Evolutionary conservation across 306 rosid species (phyloP).

Genomic region (Gynostemma pentaphyllum): DNA sequence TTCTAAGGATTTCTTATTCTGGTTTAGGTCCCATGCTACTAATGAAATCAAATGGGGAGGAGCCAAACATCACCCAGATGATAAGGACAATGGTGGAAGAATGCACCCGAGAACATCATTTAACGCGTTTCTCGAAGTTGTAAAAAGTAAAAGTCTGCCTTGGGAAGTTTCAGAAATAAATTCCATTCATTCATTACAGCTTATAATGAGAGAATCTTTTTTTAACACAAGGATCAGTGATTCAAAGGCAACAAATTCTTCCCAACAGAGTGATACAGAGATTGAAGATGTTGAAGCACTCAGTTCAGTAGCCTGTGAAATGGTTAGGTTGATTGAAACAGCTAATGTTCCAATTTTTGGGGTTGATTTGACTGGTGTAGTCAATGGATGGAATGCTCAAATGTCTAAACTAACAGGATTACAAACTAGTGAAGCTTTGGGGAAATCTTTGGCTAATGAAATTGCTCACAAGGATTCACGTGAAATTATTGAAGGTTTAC

Average conservation of each 20-base stretch:
- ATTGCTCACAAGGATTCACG: constrained; percentile 47
- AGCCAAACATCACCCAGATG: constrained; percentile 72
- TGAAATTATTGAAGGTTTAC: constrained; percentile 23
- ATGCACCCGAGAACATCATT: constrained; percentile 76
- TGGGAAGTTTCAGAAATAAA: constrained; percentile 77
- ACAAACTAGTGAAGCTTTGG: constrained; percentile 39
- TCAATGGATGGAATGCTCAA: constrained; percentile 82
- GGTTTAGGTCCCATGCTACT: constrained; percentile 73
- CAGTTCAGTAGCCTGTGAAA: constrained; percentile 65
- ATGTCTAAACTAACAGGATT: constrained; percentile 58
- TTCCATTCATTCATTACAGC: constrained; percentile 68
- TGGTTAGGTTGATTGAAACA: constrained; percentile 81
- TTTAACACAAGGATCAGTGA: constrained; percentile 22
- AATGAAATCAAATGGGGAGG: constrained; percentile 77
- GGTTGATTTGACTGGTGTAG: constrained; percentile 46
- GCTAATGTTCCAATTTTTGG: constrained; percentile 79
- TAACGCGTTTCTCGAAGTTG: constrained; percentile 65
- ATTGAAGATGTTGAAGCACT: constrained; percentile 32
- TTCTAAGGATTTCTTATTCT: constrained; percentile 60
- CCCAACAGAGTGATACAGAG: constrained; percentile 19
- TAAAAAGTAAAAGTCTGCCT: constrained; percentile 58
- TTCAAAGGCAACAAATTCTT: constrained; percentile 18
- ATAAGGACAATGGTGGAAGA: constrained; percentile 54
- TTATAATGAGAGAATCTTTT: constrained; percentile 59
- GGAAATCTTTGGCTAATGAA: constrained; percentile 57